phyloP scores from a whole-genome alignment of 2,329 filamentous ascomycete species.

The Pezicula radicicola region DNA sequence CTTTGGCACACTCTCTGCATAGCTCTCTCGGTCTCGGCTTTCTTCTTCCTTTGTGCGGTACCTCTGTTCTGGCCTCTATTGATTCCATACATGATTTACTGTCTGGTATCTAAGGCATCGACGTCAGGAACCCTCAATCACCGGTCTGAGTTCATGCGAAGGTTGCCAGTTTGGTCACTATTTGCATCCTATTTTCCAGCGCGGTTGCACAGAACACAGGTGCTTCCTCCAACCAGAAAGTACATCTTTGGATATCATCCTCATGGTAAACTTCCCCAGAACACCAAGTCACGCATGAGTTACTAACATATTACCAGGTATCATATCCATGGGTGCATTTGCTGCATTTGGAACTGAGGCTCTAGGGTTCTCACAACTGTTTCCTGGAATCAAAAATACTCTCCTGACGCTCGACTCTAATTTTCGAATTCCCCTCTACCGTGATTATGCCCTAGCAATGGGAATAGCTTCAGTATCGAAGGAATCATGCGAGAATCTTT shows the following conservation, averaged over 20 bases:
- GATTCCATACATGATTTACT: constrained; percentile 76
- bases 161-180: constrained; percentile 75
- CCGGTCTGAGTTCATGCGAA: constrained; percentile 73
- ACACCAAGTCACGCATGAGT: too few species aligned
- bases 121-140: constrained; percentile 72
- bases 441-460: constrained; percentile 89
- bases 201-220: constrained; percentile 77
- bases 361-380: constrained; percentile 80
- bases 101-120: constrained; percentile 74
- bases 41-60: constrained; percentile 89
- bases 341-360: constrained; percentile 89
- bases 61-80: constrained; percentile 85
- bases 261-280: constrained; percentile 53
- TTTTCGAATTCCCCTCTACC: constrained; percentile 89
- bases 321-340: constrained; percentile 96
- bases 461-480: constrained; percentile 87
- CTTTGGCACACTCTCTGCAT: constrained; percentile 72
- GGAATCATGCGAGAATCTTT: constrained; percentile 85
- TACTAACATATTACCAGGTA: constrained; percentile 32
- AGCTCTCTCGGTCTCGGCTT: constrained; percentile 68
- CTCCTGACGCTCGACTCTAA: constrained; percentile 93
- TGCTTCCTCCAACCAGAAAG: constrained; percentile 76
- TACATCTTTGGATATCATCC: constrained; percentile 98
- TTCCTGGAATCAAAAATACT: constrained; percentile 93
- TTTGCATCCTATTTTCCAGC: constrained; percentile 94